These are phyloP conservation scores for Galeopsis tetrahit DNA, from an alignment of 257 asterid genomes.

Conservation along the genomic window DNA sequence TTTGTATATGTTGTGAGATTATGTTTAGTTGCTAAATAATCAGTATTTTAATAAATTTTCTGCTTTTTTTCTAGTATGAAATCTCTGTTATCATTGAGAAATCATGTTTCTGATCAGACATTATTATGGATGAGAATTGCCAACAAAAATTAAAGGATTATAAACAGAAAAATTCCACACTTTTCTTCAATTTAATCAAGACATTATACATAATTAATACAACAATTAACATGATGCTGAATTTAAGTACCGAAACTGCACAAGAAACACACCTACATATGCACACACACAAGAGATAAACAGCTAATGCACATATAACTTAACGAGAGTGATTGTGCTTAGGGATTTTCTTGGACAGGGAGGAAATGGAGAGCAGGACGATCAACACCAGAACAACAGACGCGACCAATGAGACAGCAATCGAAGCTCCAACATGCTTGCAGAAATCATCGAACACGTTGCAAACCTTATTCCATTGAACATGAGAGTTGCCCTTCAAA, in stretches of 20 bases:
- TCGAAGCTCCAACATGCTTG: slow-evolving; percentile 64
- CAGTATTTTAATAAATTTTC: not conserved
- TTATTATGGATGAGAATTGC: no score
- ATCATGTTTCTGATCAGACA: not conserved
- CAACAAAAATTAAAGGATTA: not conserved
- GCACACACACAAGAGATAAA: slow-evolving; percentile 34
- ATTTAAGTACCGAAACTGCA: slow-evolving; percentile 31
- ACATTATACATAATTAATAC: slow-evolving; percentile 1
- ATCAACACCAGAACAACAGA: slow-evolving; percentile 56
- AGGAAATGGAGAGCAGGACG: slow-evolving; percentile 53
- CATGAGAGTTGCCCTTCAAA: slow-evolving; percentile 65
- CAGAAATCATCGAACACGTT: slow-evolving; percentile 54
- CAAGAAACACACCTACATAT: slow-evolving; percentile 34
- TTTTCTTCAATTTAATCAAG: slow-evolving; percentile 4
- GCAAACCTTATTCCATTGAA: slow-evolving; percentile 66
- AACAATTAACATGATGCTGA: not conserved
- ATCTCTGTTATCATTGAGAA: not conserved
- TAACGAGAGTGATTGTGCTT: slow-evolving; percentile 41
- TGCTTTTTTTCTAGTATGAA: not conserved
- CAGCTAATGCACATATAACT: not conserved
- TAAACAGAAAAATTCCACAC: not conserved
- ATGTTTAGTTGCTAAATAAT: slow-evolving; percentile 9
- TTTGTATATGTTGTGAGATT: slow-evolving; percentile 20
- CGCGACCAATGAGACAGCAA: slow-evolving; percentile 59
- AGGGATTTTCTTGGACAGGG: slow-evolving; percentile 73